Evolutionary conservation across 2,329 filamentous ascomycete genomes (phyloP).

Genomic region (Talaromyces pinophilus): DNA sequence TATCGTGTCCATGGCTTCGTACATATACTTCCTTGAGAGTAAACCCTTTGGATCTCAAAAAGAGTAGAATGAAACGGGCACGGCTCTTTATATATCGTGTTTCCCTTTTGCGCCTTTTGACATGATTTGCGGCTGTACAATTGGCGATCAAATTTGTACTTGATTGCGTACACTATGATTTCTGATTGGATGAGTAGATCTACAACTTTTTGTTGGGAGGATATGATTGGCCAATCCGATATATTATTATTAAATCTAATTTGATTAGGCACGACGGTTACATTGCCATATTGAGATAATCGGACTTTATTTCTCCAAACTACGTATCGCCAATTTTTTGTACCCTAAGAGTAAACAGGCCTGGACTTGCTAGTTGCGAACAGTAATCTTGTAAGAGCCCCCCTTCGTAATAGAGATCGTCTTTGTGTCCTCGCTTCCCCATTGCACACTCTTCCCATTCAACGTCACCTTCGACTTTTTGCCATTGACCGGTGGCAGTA

Average conservation of each 20-base stretch:
- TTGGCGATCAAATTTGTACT: not conserved
- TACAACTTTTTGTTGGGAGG: not conserved
- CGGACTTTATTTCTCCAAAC: not conserved
- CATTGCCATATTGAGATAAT: not conserved
- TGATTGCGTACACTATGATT: not conserved
- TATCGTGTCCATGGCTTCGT: constrained; percentile 7
- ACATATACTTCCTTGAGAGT: not conserved
- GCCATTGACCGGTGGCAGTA: constrained; percentile 14
- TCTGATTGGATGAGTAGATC: not conserved
- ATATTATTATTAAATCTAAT: not conserved
- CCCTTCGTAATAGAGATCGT: constrained; percentile 17
- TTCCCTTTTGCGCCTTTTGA: not conserved
- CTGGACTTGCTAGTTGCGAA: not conserved
- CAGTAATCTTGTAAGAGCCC: constrained; percentile 15
- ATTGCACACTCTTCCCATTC: constrained; percentile 17
- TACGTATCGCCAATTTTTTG: not conserved
- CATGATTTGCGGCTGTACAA: not conserved
- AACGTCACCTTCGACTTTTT: constrained; percentile 8
- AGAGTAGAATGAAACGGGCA: not conserved
- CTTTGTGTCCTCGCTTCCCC: constrained; percentile 1
- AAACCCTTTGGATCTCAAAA: no score
- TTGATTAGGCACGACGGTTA: no score
- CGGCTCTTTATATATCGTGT: not conserved
- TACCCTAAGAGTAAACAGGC: not conserved
- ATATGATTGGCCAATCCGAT: not conserved